Evolutionary conservation across 2,329 filamentous ascomycete species (phyloP).

Genomic region (Ascochyta koolunga): DNA sequence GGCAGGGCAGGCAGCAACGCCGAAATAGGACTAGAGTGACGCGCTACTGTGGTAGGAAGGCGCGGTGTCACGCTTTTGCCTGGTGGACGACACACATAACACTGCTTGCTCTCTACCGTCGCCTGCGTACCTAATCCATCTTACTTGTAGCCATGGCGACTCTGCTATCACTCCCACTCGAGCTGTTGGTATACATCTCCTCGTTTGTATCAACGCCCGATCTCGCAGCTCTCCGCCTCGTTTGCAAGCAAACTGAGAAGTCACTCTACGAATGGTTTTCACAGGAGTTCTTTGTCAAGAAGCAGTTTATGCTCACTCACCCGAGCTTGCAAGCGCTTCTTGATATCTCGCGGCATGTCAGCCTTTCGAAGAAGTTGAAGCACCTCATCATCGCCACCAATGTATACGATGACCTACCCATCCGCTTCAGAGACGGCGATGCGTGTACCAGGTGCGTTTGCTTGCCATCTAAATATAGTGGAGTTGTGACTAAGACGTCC

Average conservation of each 20-base stretch:
- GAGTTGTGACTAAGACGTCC: neutral
- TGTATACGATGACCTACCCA: constrained; percentile 24
- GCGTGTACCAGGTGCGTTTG: constrained; percentile 12
- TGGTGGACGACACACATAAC: constrained; percentile 2
- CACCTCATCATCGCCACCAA: constrained; percentile 59
- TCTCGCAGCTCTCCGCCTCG: constrained; percentile 60
- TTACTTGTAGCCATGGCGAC: constrained; percentile 23
- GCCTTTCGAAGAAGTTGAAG: constrained; percentile 50
- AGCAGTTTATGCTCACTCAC: constrained; percentile 68
- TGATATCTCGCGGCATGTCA: constrained; percentile 49
- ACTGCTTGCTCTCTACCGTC: neutral
- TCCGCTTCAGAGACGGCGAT: constrained; percentile 22
- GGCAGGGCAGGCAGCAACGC: constrained; percentile 16
- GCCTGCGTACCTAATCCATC: neutral
- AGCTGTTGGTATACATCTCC: constrained; percentile 63
- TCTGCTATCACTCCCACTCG: constrained; percentile 56
- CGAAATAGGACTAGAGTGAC: constrained; percentile 2
- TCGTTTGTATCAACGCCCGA: constrained; percentile 61
- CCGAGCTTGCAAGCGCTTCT: constrained; percentile 61
- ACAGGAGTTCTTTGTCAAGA: constrained; percentile 68
- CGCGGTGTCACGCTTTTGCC: constrained; percentile 16
- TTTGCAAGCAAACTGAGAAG: constrained; percentile 62
- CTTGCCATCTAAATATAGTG: too few species aligned
- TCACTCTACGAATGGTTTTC: constrained; percentile 63
- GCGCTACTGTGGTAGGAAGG: constrained; percentile 2